Evolutionary conservation across 805 yeast genomes (phyloP), one percentile per base, ranked within the genome.

Genomic region (Scheffersomyces lignosus): DNA sequence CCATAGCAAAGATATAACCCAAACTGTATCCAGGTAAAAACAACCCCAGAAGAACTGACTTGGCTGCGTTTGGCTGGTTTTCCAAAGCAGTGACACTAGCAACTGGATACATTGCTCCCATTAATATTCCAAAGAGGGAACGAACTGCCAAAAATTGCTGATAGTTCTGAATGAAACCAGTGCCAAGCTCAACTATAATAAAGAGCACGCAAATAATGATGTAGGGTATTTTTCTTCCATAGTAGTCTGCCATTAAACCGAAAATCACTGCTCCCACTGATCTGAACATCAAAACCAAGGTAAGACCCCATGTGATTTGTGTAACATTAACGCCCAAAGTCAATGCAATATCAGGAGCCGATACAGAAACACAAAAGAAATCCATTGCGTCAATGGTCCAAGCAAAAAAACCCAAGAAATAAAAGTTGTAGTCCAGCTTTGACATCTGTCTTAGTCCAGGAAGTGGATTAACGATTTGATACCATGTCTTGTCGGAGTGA

Each of bases 361-460:
- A 51, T 20, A 52, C 43, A 17, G 51, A 45, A 5, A 54, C 60
- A 2, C 54, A 44, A 28, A 53, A 54, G 30, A 51, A 54, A 43
- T 53, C 60, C 30, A 54, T 40, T 8, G 60, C 45, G 34, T 53
- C 60, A 45, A 55, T 45, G 2, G 53, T 49, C 60, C 60, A 54
- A 14, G 53, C 55, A 25, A 39, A 40, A 24, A 51, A 53, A 1
- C 56, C 60, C 41, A 50, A 38, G 8, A 44, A 29, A 30, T 52
- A 54, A 25, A 37, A 54, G 41, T 45, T 43, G 53, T 56, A 52
- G 45, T 51, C 47, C 22, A 32, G 38, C 27, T 41, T 37, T 23
- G 29, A 15, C 30, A 47, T 33, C n/a, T 38, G 34, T 29, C 34
- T 33, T 24, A 47, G 39, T 10, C 42, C 47, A 2, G 46, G 46